Evolutionary conservation across 208 protist genomes (phyloP).

Genomic region (Trypanosoma lewisi): DNA sequence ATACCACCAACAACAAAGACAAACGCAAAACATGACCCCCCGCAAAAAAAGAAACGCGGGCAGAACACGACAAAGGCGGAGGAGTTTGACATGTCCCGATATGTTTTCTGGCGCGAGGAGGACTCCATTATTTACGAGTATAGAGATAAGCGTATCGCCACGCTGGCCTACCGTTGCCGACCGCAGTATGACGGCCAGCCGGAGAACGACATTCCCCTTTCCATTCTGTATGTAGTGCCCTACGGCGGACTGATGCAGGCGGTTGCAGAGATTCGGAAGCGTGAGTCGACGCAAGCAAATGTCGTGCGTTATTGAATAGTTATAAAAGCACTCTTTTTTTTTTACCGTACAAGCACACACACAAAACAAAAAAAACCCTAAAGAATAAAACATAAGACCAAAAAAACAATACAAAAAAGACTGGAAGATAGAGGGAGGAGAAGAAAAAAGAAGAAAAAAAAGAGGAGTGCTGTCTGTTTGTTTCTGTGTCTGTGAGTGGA

Average conservation of each 20-base stretch:
- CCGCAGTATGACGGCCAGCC: constrained; percentile 85
- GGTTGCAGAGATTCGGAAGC: constrained; percentile 69
- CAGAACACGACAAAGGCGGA: constrained; percentile 15
- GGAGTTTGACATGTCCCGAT: constrained; percentile 51
- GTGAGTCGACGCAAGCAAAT: constrained; percentile 37
- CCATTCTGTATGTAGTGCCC: constrained; percentile 73
- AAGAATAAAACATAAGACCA: not conserved
- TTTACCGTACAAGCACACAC: not conserved
- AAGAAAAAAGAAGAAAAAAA: not conserved
- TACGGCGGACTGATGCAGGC: constrained; percentile 63
- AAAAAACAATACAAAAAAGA: constrained; percentile 5
- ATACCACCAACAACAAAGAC: not conserved
- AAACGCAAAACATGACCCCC: constrained; percentile 2
- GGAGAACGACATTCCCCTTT: constrained; percentile 77
- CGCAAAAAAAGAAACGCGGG: constrained; percentile 19
- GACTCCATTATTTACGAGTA: constrained; percentile 71
- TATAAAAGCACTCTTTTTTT: not conserved
- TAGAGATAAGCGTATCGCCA: constrained; percentile 81
- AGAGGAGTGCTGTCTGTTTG: no score
- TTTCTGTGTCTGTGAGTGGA: no score
- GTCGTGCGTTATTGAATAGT: constrained; percentile 48
- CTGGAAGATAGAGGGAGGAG: not conserved
- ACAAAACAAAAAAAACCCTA: not conserved
- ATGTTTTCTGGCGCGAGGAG: constrained; percentile 90
- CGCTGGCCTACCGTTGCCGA: constrained; percentile 75